Percentiles rank a stretch among this genome's conserved stretches.
Conservation (phyloP, 768 basidiomycete species). For the Boletus speciosus region DNA sequence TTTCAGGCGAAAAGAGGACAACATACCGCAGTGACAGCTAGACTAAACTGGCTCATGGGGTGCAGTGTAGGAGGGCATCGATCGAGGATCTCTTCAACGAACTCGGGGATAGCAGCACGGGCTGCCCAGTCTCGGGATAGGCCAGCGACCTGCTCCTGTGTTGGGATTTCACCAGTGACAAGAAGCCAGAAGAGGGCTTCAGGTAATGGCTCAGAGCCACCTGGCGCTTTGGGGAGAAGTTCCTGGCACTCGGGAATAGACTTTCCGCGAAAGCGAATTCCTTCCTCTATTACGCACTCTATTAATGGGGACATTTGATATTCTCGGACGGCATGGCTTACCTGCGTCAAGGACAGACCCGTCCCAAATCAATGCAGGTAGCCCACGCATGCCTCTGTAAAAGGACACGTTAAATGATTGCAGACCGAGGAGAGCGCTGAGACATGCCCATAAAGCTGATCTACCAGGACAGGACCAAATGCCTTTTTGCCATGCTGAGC, state of each 20-base stretch:
- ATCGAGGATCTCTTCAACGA: conserved; percentile 96
- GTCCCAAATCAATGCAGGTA: conserved; percentile 96
- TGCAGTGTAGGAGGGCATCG: conserved; percentile 90
- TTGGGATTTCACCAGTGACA: conserved; percentile 92
- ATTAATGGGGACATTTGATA: background rate
- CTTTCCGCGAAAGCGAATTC: conserved; percentile 97
- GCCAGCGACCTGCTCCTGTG: conserved; percentile 79
- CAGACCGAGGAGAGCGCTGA: background rate
- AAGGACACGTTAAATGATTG: conserved; percentile 1
- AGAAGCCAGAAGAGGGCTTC: conserved; percentile 96
- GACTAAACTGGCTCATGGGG: conserved; percentile 97
- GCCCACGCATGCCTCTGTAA: conserved; percentile 77
- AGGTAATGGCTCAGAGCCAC: conserved; percentile 87
- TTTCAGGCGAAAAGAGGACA: background rate
- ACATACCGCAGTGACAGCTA: conserved; percentile 89
- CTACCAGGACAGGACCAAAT: conserved; percentile 87
- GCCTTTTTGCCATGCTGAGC: conserved; percentile 87
- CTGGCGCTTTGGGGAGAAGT: conserved; percentile 83
- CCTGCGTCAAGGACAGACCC: conserved; percentile 95
- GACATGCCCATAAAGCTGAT: conserved; percentile 81
- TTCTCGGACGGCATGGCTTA: conserved; percentile 29
- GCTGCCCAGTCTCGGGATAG: conserved; percentile 95
- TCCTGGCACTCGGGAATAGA: conserved; percentile 89
- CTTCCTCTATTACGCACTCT: conserved; percentile 61
- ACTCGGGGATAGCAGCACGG: conserved; percentile 84